These are phyloP conservation scores for Pseudocercospora musae DNA, from an alignment of 2,329 filamentous ascomycete species.

Conservation along the genomic window DNA sequence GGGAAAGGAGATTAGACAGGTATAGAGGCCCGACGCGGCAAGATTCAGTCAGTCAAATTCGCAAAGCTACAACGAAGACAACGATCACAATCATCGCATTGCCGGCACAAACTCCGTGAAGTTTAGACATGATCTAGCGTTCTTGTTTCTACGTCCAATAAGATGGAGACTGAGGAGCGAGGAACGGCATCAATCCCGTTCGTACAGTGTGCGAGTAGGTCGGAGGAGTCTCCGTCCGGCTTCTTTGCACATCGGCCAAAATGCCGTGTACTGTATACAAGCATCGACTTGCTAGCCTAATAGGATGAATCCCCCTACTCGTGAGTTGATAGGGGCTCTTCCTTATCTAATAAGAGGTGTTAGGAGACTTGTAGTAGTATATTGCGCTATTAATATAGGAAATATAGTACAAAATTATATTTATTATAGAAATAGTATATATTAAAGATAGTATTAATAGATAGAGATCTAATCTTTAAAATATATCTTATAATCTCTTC, in stretches of 20 bases:
- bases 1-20: conserved; percentile 82
- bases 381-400: no score
- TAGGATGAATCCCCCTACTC: not conserved
- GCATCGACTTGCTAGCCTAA: not conserved
- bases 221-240: no score
- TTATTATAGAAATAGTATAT: no score
- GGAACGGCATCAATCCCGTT: not conserved
- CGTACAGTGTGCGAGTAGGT: no score
- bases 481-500: no score
- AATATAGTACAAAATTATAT: no score
- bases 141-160: not conserved
- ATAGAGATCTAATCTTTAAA: no score
- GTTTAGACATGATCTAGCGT: not conserved
- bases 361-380: not conserved
- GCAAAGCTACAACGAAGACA: no score
- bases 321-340: no score
- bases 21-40: conserved; percentile 37
- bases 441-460: no score
- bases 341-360: not conserved
- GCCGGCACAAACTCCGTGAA: not conserved
- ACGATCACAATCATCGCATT: not conserved
- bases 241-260: no score
- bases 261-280: not conserved
- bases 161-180: not conserved
- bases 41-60: no score